These are phyloP conservation scores for Solanum rostratum DNA, from an alignment of 257 asterid species.

Conservation along the genomic window DNA sequence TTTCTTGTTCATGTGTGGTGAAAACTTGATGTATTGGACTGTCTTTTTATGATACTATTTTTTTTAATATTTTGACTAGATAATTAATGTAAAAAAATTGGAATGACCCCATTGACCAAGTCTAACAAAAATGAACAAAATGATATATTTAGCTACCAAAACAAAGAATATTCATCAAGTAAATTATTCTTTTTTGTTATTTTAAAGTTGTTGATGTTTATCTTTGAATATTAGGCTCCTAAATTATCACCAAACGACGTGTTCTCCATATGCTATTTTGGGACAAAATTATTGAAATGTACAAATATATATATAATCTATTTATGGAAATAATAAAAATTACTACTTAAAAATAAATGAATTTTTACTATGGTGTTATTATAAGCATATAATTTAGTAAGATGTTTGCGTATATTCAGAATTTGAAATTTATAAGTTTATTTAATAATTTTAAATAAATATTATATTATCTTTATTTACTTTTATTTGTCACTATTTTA, in stretches of 20 bases:
- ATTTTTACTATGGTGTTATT: background rate
- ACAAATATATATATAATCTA: background rate
- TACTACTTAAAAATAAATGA: background rate
- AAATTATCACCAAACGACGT: background rate
- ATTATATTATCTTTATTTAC: rapidly evolving
- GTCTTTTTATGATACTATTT: too few relatives aligned
- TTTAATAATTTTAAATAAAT: background rate
- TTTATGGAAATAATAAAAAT: background rate
- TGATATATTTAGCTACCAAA: background rate
- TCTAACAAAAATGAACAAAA: background rate
- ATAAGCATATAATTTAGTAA: too few relatives aligned
- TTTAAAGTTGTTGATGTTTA: background rate
- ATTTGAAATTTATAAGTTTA: background rate
- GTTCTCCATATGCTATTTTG: background rate
- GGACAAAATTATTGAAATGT: background rate
- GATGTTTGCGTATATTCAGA: background rate
- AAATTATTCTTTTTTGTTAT: background rate
- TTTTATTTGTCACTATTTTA: too few relatives aligned
- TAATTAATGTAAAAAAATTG: background rate
- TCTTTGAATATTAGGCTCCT: background rate
- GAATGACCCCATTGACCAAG: background rate
- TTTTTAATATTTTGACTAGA: background rate
- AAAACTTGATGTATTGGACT: too few relatives aligned
- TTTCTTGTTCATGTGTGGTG: too few relatives aligned
- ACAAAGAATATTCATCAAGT: background rate